Evolutionary conservation across 2,329 filamentous ascomycete species (phyloP).

Genomic region (Beauveria bassiana): DNA sequence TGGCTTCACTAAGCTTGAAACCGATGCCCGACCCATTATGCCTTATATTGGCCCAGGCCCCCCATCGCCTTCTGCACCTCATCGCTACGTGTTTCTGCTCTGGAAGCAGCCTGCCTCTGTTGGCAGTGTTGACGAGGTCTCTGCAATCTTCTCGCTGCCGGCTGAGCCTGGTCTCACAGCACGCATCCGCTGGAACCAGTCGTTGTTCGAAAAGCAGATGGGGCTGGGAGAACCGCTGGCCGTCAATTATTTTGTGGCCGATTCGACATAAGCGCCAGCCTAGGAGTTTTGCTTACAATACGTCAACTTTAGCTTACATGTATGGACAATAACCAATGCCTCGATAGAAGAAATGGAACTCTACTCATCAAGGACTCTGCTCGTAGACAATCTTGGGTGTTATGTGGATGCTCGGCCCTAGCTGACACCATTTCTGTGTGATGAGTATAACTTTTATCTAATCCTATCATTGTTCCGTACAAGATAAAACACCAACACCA

Average conservation of each 20-base stretch:
- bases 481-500: background rate
- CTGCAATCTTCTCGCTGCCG: background rate
- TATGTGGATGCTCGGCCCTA: no score
- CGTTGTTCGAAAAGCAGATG: background rate
- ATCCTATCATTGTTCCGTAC: background rate
- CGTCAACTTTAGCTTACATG: no score
- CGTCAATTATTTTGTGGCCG: slow-evolving; percentile 2
- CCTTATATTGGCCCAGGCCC: slow-evolving; percentile 38
- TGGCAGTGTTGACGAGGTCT: background rate
- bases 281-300: no score
- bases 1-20: slow-evolving; percentile 3
- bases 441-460: background rate
- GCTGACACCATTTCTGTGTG: background rate
- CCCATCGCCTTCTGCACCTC: slow-evolving; percentile 36
- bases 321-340: no score
- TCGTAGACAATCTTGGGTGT: no score
- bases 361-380: no score
- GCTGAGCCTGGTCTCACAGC: background rate
- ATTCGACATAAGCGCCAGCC: background rate
- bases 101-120: slow-evolving; percentile 34
- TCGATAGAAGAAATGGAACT: no score
- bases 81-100: slow-evolving; percentile 42
- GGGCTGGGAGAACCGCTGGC: background rate
- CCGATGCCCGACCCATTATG: slow-evolving; percentile 22
- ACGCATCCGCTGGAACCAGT: slow-evolving; percentile 5